Base-by-base conservation (phyloP, 768 basidiomycete species). In the Stropharia rugosoannulata region DNA sequence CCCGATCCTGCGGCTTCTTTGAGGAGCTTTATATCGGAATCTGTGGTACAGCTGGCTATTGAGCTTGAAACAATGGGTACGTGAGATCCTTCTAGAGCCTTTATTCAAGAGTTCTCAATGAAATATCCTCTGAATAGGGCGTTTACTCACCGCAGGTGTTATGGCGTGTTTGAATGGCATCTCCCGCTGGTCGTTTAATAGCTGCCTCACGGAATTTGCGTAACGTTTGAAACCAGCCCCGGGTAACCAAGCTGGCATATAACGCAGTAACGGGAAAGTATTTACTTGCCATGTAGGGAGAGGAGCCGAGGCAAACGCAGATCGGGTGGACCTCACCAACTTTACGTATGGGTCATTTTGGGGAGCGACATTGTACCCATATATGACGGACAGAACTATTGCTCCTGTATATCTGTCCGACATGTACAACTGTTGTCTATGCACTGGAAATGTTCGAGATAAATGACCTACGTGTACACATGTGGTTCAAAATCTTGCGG, bases 331-430 rank as follows among this genome's bases (percentile, higher is more conserved):
- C 32, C 66, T 63, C n/a, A 62, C 63, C 10, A 69, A 36, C 1
- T 59, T 13, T 3, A 66, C 59, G 25, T 65, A 65, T 18, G 52
- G 54, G 52, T 71, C 68, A 36, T 62, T 49, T 42, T 56, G 62
- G 3, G 66, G 58, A 6, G 49, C 39, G 5, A 66, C 54, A 7
- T 68, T 63, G 48, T 68, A 62, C 1, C 76, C 76, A 50, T 76
- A 77, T 18, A 70, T 66, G 15, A 70, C 60, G 8, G 68, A 66
- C 54, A 78, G 63, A 39, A 73, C 70, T 40, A 70, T 64, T 2
- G 70, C 64, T 16, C 68, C 70, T 22, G 73, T 64, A 54, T 72
- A 56, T 22, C 75, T 77, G 46, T 8, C 50, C 11, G 41, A 15
- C 37, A 22, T 22, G 22, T 4, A 22, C 19, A 37, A 32, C n/a